Conservation (phyloP, 2,329 filamentous ascomycete genomes). For the Beauveria sp. region DNA sequence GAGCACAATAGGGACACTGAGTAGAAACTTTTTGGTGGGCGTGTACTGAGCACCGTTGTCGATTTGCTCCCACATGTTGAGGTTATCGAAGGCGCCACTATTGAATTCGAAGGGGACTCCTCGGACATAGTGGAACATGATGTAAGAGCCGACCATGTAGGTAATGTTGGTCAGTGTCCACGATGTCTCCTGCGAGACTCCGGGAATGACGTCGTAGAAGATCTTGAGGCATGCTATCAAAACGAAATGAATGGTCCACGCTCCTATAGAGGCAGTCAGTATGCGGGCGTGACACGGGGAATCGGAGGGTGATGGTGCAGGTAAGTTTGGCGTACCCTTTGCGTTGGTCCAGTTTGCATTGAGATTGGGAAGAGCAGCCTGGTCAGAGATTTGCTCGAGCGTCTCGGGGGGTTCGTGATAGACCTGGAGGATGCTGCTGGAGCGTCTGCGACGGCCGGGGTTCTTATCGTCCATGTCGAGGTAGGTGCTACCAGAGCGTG, state of each 20-base stretch:
- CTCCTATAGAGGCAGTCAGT: constrained; percentile 50
- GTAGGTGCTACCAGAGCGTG: constrained; percentile 51
- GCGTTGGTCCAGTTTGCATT: constrained; percentile 99
- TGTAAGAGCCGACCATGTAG: constrained; percentile 97
- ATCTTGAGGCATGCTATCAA: constrained; percentile 89
- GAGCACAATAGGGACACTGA: constrained; percentile 86
- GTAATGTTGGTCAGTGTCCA: constrained; percentile 99
- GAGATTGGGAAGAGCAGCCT: constrained; percentile 86
- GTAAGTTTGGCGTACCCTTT: constrained; percentile 62
- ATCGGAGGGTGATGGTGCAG: background rate
- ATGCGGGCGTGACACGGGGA: background rate
- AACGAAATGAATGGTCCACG: constrained; percentile 96
- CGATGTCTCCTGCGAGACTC: constrained; percentile 93
- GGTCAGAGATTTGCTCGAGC: constrained; percentile 94
- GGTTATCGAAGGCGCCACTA: constrained; percentile 93
- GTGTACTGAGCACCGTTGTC: constrained; percentile 99
- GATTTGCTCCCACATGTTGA: constrained; percentile 99
- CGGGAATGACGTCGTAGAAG: constrained; percentile 92
- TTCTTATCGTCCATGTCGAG: constrained; percentile 55
- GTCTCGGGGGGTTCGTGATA: constrained; percentile 97
- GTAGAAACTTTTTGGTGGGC: constrained; percentile 94
- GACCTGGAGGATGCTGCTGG: constrained; percentile 85
- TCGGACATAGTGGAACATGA: constrained; percentile 99
- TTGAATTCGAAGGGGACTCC: constrained; percentile 99
- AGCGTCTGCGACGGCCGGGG: constrained; percentile 76